Conservation (phyloP, 495 filamentous ascomycete genomes). For the Penicillium ochrochloron region DNA sequence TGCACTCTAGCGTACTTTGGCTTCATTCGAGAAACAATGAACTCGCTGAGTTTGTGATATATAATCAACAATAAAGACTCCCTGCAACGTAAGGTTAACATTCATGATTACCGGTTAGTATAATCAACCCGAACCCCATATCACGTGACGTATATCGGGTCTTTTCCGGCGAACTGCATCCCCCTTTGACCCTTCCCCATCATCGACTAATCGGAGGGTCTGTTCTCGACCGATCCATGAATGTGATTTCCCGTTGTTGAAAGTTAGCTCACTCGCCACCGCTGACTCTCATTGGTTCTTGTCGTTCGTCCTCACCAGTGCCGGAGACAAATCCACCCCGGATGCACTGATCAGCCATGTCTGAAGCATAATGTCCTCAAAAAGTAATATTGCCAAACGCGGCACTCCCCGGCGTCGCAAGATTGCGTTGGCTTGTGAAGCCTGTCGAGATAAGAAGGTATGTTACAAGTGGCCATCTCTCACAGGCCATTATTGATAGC, state of each 20-base stretch:
- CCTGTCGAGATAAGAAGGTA: slow-evolving; percentile 48
- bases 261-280: not conserved
- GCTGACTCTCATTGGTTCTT: not conserved
- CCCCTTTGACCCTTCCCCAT: not conserved
- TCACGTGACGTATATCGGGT: not conserved
- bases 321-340: not conserved
- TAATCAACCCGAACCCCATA: not conserved
- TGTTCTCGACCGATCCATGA: not conserved
- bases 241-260: slow-evolving; percentile 7
- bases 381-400: slow-evolving; percentile 17
- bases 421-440: slow-evolving; percentile 41
- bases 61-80: not conserved
- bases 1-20: not conserved
- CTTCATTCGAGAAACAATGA: not conserved
- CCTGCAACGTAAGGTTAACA: no score
- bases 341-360: not conserved
- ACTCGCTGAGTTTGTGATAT: not conserved
- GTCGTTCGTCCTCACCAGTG: not conserved
- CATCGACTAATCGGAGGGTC: not conserved
- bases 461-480: slow-evolving; percentile 1
- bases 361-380: slow-evolving; percentile 25
- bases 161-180: not conserved
- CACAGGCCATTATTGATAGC: not conserved
- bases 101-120: not conserved
- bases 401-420: slow-evolving; percentile 33